Base-by-base conservation (phyloP, 2,329 filamentous ascomycete species). In the Epicoccum sorghinum region DNA sequence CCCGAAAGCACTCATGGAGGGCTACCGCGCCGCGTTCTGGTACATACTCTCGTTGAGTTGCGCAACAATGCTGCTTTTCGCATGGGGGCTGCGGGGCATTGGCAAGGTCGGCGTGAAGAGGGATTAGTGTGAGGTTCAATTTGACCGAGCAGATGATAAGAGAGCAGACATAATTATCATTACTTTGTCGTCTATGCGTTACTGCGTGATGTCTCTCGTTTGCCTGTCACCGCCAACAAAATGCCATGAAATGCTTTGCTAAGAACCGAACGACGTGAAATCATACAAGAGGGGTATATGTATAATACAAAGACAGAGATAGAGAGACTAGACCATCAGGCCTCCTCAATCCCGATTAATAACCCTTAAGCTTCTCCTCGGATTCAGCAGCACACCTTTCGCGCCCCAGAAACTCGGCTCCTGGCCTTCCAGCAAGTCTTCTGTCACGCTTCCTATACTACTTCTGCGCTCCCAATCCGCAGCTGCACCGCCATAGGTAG, bases 341-440 rank as follows among this genome's bases (percentile, higher is more conserved):
- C 18, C 18, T 18, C 18, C 36, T 77, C 66, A 82, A 65, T 82
- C 80, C 63, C 78, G 65, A 70, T 90, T 90, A 22, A 90, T 86
- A 32, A 90, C 87, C 66, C 86, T 79, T 75, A 90, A 75, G 64
- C 86, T 89, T 66, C 88, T 78, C 65, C 87, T 79, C 22, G 88
- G 88, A 57, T 87, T 87, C 73, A 90, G 72, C 65, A 90, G 75
- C 25, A 89, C 86, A 44, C 82, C 75, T 48, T 59, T 71, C n/a
- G 74, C 69, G 1, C 79, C 88, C 71, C 89, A 86, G 74, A 90
- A 91, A 53, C 82, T 88, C 55, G 89, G 89, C 70, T 90, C 86
- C 56, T 86, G 80, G 0, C 83, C 85, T 3, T 78, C 79, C 13
- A 89, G 66, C 58, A 89, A 65, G 64, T 88, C 85, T 51, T 86